Evolutionary conservation across 192 early-diverging fungal species (phyloP).

Genomic region (Mortierella claussenii): DNA sequence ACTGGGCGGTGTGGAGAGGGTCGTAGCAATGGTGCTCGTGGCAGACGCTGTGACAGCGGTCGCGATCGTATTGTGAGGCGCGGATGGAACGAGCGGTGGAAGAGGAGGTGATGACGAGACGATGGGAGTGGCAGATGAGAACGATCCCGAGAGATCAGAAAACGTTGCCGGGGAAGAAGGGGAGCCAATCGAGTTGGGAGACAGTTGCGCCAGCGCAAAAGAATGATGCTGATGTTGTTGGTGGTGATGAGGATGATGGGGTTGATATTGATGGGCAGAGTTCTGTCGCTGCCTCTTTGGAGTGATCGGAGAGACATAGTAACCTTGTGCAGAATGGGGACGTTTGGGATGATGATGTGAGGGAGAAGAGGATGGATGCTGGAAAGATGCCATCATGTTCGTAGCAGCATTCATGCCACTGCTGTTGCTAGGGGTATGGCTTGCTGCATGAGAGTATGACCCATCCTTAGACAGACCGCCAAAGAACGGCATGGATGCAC

Average conservation of each 20-base stretch:
- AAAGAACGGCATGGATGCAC: slow-evolving; percentile 17
- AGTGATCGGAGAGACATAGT: slow-evolving; percentile 3
- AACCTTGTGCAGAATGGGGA: slow-evolving; percentile 3
- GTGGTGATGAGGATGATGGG: slow-evolving; percentile 3
- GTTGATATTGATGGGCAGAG: slow-evolving; percentile 16
- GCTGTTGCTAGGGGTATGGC: not conserved
- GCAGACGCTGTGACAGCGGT: not conserved
- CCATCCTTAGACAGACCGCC: too few relatives aligned
- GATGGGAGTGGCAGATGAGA: not conserved
- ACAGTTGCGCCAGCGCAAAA: slow-evolving; percentile 9
- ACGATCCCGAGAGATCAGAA: slow-evolving; percentile 7
- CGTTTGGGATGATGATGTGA: slow-evolving; percentile 7
- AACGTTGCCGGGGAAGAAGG: not conserved
- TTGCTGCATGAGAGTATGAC: not conserved
- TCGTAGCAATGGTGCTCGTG: not conserved
- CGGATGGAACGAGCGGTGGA: too few relatives aligned
- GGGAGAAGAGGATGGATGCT: slow-evolving; percentile 7
- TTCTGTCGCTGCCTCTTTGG: slow-evolving; percentile 27
- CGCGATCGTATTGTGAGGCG: not conserved
- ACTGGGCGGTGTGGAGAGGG: slow-evolving; percentile 4
- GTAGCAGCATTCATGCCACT: slow-evolving; percentile 7
- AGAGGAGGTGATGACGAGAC: too few relatives aligned
- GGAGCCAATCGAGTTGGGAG: slow-evolving; percentile 8
- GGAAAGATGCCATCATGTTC: slow-evolving; percentile 21
- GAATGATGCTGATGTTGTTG: slow-evolving; percentile 10